Base-by-base conservation (phyloP, 148 eudicot genomes). In the Bassia scoparia region DNA sequence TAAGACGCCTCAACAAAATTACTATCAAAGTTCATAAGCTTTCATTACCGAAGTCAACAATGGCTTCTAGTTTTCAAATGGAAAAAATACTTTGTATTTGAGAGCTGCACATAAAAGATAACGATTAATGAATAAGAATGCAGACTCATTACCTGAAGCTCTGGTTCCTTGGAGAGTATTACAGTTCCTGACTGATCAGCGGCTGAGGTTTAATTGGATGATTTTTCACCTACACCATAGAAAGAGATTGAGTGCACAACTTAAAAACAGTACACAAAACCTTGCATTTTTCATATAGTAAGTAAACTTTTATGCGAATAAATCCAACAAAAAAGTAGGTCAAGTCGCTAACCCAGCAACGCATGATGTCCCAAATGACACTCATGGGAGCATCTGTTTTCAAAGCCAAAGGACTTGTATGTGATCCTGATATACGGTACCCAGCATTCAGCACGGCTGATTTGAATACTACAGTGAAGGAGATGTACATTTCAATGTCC, bases 341-440 rank as follows among this genome's bases (percentile, higher is more conserved):
- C 46, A 16, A 3, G 24, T 58, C 30, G 38, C 83, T 80, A 84
- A 95, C 97, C 97, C 99, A 96, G 77, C 96, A 92, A 50, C 97
- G 97, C 99, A 92, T 92, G 61, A 92, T 92, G 79, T 96, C 99
- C 99, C 97, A 92, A 48, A 92, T 89, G 49, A 96, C 96, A 77
- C 84, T 86, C 99, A 92, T 92, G 44, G 99, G 99, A 79, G 99
- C 99, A 82, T 92, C 96, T 26, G 99, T 84, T 79, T 96, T 90
- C 73, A 96, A 77, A 71, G 90, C 97, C 52, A 92, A 76, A 0
- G 99, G 99, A 70, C 88, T 83, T 20, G 85, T 87, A 75, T 92
- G 99, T 70, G 88, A 87, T 69, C 99, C 97, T 37, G 97, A 92
- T 68, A 96, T 88, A 79, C 96, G 96, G 80, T 92, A 92, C 67